Evolutionary conservation across 108 stramenopile species (phyloP).

Genomic region (Fistulifera pelliculosa): DNA sequence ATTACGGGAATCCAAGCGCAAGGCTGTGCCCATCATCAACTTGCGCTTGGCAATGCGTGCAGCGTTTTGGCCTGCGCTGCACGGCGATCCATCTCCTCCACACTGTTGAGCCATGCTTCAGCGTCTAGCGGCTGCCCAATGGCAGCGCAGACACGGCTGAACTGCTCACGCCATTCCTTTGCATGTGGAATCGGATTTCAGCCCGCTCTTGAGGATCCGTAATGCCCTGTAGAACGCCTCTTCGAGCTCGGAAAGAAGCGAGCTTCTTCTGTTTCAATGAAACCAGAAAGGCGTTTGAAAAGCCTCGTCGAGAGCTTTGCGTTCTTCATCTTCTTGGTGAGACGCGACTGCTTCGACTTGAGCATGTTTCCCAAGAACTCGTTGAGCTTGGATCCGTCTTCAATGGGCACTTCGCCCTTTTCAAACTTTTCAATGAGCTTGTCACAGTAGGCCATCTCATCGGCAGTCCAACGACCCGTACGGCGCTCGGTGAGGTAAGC

Average conservation of each 20-base stretch:
- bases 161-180: slow-evolving; percentile 82
- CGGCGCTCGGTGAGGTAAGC: slow-evolving; percentile 25
- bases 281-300: slow-evolving; percentile 31
- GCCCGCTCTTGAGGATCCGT: slow-evolving; percentile 57
- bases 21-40: slow-evolving; percentile 76
- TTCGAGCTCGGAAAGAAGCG: slow-evolving; percentile 57
- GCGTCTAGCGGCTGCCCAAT: slow-evolving; percentile 61
- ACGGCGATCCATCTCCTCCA: slow-evolving; percentile 72
- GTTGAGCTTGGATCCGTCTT: slow-evolving; percentile 73
- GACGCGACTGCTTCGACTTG: slow-evolving; percentile 81
- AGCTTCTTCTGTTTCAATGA: slow-evolving; percentile 34
- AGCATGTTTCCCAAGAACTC: slow-evolving; percentile 78
- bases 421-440: slow-evolving; percentile 62
- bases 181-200: slow-evolving; percentile 81
- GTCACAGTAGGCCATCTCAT: slow-evolving; percentile 69
- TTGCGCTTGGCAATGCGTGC: slow-evolving; percentile 56
- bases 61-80: slow-evolving; percentile 61
- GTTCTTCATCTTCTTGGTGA: slow-evolving; percentile 91
- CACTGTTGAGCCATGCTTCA: slow-evolving; percentile 55
- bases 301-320: slow-evolving; percentile 66
- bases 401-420: slow-evolving; percentile 53
- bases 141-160: slow-evolving; percentile 45
- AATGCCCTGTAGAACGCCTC: slow-evolving; percentile 49
- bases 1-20: slow-evolving; percentile 45
- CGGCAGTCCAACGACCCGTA: slow-evolving; percentile 82